Percentiles rank a stretch among this genome's conserved stretches.
These are phyloP conservation scores for Neurospora sp. DNA, from an alignment of 495 filamentous ascomycete genomes.

Conservation along the genomic window DNA sequence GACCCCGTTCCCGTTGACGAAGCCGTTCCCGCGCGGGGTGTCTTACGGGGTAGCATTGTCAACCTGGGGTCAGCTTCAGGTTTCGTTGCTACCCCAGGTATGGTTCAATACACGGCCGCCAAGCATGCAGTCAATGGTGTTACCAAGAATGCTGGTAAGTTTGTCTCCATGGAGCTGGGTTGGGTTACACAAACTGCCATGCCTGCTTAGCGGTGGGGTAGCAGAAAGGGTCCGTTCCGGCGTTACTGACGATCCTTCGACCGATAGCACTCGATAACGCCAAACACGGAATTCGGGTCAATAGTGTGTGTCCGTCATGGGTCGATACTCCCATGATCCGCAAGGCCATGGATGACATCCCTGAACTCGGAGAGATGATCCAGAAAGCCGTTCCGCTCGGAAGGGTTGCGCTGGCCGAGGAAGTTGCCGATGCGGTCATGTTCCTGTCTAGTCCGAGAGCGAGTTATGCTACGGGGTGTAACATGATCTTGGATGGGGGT, in stretches of 20 bases:
- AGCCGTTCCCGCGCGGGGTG: neutral
- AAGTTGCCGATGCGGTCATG: neutral
- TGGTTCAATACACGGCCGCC: neutral
- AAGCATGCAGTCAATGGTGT: neutral
- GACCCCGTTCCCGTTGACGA: neutral
- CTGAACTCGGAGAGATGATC: neutral
- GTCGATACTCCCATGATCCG: neutral
- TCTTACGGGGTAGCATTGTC: neutral
- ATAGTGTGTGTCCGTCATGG: neutral
- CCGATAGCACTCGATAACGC: neutral
- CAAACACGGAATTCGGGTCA: neutral
- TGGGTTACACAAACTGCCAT: neutral
- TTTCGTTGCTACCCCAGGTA: neutral
- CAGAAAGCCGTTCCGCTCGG: neutral
- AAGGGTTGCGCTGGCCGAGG: neutral
- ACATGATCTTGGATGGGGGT: neutral
- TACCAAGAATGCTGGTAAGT: neutral
- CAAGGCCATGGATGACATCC: neutral
- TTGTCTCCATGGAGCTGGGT: too few species aligned
- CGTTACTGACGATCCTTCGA: neutral
- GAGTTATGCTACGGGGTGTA: neutral
- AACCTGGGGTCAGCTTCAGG: neutral
- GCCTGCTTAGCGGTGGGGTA: neutral
- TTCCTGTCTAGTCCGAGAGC: neutral
- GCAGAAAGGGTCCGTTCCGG: neutral